phyloP scores from a whole-genome alignment of 495 filamentous ascomycete genomes.

The Aspergillus ostianus region DNA sequence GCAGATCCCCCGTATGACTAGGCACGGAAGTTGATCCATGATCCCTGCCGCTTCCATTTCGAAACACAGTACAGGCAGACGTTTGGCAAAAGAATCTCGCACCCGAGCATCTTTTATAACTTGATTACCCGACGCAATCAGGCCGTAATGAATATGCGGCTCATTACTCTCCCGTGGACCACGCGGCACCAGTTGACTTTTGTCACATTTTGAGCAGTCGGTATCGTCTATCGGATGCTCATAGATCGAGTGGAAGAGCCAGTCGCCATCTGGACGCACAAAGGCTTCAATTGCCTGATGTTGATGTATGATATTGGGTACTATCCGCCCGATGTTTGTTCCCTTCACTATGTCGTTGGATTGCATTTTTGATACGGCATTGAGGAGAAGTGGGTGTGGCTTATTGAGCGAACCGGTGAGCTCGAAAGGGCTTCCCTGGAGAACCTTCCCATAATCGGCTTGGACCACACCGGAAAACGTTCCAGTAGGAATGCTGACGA shows the following conservation, averaged over 20 bases:
- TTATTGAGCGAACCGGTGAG: constrained; percentile 17
- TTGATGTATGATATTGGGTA: not conserved
- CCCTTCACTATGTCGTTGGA: constrained; percentile 16
- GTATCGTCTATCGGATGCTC: constrained; percentile 4
- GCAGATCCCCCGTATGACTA: constrained; percentile 35
- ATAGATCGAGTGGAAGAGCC: constrained; percentile 21
- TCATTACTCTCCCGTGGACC: constrained; percentile 10
- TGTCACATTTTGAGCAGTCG: constrained; percentile 13
- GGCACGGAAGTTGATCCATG: constrained; percentile 28
- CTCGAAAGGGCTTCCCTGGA: constrained; percentile 15
- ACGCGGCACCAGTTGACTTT: constrained; percentile 10
- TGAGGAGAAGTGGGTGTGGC: constrained; percentile 12
- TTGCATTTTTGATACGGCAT: constrained; percentile 12
- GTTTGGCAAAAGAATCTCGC: constrained; percentile 27
- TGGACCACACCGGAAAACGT: constrained; percentile 37
- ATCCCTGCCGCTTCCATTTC: constrained; percentile 51
- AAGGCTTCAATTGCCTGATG: not conserved
- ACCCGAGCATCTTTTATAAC: constrained; percentile 33
- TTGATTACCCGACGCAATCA: constrained; percentile 40
- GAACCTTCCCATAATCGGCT: constrained; percentile 39
- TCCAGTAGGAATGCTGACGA: constrained; percentile 20
- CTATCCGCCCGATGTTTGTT: constrained; percentile 18
- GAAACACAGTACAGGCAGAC: constrained; percentile 35
- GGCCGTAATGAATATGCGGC: constrained; percentile 37
- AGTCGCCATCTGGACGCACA: constrained; percentile 19